Percentiles rank a stretch among this genome's conserved stretches.
These are phyloP conservation scores for Rhodotorula sp. DNA, from an alignment of 1,284 basidiomycete genomes.

Conservation along the genomic window DNA sequence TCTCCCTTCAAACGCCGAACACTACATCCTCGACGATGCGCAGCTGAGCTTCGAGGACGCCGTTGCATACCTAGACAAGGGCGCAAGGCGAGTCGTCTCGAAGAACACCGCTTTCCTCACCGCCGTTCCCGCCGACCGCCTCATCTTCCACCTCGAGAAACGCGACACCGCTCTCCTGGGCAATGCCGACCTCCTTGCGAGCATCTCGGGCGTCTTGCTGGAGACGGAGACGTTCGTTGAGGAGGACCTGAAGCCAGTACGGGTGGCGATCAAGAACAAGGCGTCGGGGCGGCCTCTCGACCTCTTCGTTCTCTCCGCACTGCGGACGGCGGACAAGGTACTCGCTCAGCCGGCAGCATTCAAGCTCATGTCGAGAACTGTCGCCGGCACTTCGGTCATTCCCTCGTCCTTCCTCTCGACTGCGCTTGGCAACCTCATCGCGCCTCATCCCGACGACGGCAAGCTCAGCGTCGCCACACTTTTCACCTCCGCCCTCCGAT, in stretches of 20 bases:
- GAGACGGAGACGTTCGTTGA: slow-evolving; percentile 60
- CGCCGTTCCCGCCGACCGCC: slow-evolving; percentile 64
- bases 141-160: slow-evolving; percentile 71
- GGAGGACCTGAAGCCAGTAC: slow-evolving; percentile 29
- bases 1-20: slow-evolving; percentile 47
- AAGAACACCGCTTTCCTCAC: slow-evolving; percentile 40
- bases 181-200: slow-evolving; percentile 48
- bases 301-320: slow-evolving; percentile 54
- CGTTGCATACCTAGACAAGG: slow-evolving; percentile 67
- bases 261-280: slow-evolving; percentile 26
- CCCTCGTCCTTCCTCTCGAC: slow-evolving; percentile 49
- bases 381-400: slow-evolving; percentile 55
- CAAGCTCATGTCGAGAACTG: slow-evolving; percentile 36
- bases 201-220: slow-evolving; percentile 74
- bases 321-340: slow-evolving; percentile 11
- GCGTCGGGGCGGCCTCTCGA: slow-evolving; percentile 54
- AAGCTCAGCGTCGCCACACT: slow-evolving; percentile 77
- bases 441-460: slow-evolving; percentile 18
- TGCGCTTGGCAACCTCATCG: slow-evolving; percentile 50
- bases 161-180: slow-evolving; percentile 69
- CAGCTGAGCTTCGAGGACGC: slow-evolving; percentile 57
- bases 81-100: slow-evolving; percentile 66
- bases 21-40: slow-evolving; percentile 63
- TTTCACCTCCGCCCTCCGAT: slow-evolving; percentile 75
- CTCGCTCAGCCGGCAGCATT: slow-evolving; percentile 53